These are phyloP conservation scores for Oryza meridionalis DNA, from an alignment of 176 grass and related monocot genomes.

Conservation along the genomic window DNA sequence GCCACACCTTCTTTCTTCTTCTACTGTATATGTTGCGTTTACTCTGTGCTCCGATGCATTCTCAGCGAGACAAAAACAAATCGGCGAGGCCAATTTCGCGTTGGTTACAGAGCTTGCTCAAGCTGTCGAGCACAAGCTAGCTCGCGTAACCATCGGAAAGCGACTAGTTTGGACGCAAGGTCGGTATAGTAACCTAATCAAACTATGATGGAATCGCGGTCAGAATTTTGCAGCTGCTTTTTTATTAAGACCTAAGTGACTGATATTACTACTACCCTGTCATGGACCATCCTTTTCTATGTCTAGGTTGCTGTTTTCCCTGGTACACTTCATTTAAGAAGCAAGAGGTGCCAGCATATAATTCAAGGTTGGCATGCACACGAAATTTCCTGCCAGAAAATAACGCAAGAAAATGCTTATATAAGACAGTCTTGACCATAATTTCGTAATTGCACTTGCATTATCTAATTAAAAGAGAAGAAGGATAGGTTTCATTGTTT, in stretches of 20 bases:
- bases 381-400: neutral
- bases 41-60: neutral
- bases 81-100: neutral
- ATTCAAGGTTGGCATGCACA: neutral
- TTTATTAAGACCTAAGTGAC: neutral
- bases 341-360: neutral
- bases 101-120: slow-evolving; percentile 8
- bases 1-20: neutral
- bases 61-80: neutral
- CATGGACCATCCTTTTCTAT: slow-evolving; percentile 1
- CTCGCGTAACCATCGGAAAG: slow-evolving; percentile 19
- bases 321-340: neutral
- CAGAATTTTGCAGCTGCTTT: slow-evolving; percentile 8
- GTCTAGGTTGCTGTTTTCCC: slow-evolving; percentile 7
- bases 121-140: slow-evolving; percentile 33
- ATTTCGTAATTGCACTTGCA: neutral
- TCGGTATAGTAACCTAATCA: neutral
- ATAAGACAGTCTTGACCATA: neutral
- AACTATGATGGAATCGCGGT: neutral
- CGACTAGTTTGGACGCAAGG: slow-evolving; percentile 6
- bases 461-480: neutral
- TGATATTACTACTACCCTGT: neutral
- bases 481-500: neutral
- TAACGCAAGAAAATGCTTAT: neutral
- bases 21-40: neutral